phyloP scores from a whole-genome alignment of 148 eudicot species.

The Rhododendron mucronatum region DNA sequence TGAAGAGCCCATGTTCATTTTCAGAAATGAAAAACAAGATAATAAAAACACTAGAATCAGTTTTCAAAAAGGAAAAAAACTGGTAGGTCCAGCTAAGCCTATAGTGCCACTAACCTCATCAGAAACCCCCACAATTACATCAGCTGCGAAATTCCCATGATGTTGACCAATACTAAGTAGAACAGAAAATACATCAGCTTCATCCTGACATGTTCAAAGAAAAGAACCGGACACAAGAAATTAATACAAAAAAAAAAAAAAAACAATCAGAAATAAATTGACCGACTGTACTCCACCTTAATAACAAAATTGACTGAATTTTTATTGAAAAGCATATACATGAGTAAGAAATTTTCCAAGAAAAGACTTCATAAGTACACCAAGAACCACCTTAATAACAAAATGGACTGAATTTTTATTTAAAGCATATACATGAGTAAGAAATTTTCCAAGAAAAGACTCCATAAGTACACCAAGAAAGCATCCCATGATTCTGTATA shows the following conservation, averaged over 20 bases:
- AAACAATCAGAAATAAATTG: background rate
- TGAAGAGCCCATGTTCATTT: background rate
- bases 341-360: background rate
- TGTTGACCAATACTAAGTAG: slow-evolving; percentile 49
- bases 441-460: background rate
- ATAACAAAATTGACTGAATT: background rate
- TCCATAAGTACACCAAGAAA: background rate
- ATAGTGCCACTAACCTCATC: slow-evolving; percentile 41
- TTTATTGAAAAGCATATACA: background rate
- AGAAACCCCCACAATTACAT: slow-evolving; percentile 31
- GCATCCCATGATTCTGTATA: background rate
- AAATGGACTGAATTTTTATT: background rate
- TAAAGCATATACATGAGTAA: background rate
- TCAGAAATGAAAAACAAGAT: background rate
- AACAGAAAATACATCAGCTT: slow-evolving; percentile 51
- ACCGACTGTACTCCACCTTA: background rate
- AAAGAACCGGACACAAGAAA: slow-evolving; percentile 8
- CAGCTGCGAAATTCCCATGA: slow-evolving; percentile 58
- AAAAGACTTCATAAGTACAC: background rate
- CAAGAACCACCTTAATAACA: background rate
- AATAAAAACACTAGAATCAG: background rate
- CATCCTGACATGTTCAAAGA: slow-evolving; percentile 54
- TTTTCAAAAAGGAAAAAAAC: background rate
- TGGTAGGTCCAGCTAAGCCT: background rate
- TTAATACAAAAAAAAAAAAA: background rate